These are phyloP conservation scores for Vigna radiata DNA, from an alignment of 306 rosid species.

Conservation along the genomic window DNA sequence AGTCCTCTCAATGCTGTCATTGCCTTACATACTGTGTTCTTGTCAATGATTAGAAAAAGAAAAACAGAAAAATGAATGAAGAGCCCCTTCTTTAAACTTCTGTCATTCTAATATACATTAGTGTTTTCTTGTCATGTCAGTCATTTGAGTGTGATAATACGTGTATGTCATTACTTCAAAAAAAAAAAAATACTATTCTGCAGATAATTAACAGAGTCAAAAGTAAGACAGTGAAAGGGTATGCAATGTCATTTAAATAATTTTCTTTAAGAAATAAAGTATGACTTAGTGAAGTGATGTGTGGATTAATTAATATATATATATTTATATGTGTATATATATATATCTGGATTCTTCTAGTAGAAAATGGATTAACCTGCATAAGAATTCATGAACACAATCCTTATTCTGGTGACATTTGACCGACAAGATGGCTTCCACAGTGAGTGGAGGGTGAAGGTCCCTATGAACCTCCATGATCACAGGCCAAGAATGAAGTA, in stretches of 20 bases:
- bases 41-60: slow-evolving; percentile 26
- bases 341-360: slow-evolving; percentile 49
- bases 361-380: slow-evolving; percentile 42
- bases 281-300: slow-evolving; percentile 40
- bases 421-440: slow-evolving; percentile 64
- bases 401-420: slow-evolving; percentile 61
- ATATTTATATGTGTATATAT: too few species aligned
- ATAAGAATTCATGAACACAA: slow-evolving; percentile 53
- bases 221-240: slow-evolving; percentile 40
- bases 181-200: slow-evolving; percentile 30
- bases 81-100: slow-evolving; percentile 35
- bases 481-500: slow-evolving; percentile 45
- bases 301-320: background rate
- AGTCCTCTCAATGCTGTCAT: slow-evolving; percentile 21
- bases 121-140: slow-evolving; percentile 50
- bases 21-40: slow-evolving; percentile 27
- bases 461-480: slow-evolving; percentile 33
- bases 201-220: slow-evolving; percentile 36
- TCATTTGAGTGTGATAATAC: slow-evolving; percentile 43
- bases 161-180: slow-evolving; percentile 32
- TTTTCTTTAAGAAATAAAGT: slow-evolving; percentile 7
- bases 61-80: slow-evolving; percentile 17
- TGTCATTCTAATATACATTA: slow-evolving; percentile 32
- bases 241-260: slow-evolving; percentile 30
- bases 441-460: slow-evolving; percentile 53